These are phyloP conservation scores for Cercospora beticola DNA, from an alignment of 2,329 filamentous ascomycete species.

Conservation along the genomic window DNA sequence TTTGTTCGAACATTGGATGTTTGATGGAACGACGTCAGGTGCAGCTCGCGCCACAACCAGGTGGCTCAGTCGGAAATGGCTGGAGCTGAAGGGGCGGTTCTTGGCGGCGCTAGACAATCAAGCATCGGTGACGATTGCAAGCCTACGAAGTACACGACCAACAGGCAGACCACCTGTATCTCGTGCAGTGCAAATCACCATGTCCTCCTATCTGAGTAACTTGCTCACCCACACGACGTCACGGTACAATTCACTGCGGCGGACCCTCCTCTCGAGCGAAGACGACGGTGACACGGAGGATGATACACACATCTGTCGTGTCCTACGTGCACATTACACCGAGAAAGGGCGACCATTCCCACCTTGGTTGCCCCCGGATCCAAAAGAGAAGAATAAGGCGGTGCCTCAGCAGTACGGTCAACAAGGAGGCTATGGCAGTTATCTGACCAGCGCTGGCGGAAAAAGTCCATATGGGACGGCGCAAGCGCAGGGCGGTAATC, in stretches of 20 bases:
- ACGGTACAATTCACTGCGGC: constrained; percentile 59
- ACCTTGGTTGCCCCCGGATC: constrained; percentile 84
- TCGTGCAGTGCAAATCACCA: constrained; percentile 40
- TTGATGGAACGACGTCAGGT: neutral
- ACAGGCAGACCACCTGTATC: neutral
- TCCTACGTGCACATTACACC: constrained; percentile 86
- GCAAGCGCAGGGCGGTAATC: constrained; percentile 28
- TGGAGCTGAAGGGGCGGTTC: neutral
- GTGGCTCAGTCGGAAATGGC: neutral
- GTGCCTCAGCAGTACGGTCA: constrained; percentile 39
- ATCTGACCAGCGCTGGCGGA: constrained; percentile 38
- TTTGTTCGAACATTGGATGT: neutral
- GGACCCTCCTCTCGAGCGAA: constrained; percentile 65
- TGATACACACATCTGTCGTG: constrained; percentile 91
- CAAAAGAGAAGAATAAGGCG: constrained; percentile 58
- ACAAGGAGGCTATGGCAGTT: constrained; percentile 32
- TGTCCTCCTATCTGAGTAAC: constrained; percentile 81
- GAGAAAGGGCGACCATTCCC: constrained; percentile 83
- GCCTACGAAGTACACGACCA: neutral
- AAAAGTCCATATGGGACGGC: constrained; percentile 25
- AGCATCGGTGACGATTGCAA: constrained; percentile 5
- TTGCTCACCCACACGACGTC: constrained; percentile 59
- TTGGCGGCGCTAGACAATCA: neutral
- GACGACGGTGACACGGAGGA: constrained; percentile 65
- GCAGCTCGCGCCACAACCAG: neutral